Evolutionary conservation across 805 yeast genomes (phyloP), one percentile per base, ranked within the genome.

Genomic region (Kodamaea fukazawae): DNA sequence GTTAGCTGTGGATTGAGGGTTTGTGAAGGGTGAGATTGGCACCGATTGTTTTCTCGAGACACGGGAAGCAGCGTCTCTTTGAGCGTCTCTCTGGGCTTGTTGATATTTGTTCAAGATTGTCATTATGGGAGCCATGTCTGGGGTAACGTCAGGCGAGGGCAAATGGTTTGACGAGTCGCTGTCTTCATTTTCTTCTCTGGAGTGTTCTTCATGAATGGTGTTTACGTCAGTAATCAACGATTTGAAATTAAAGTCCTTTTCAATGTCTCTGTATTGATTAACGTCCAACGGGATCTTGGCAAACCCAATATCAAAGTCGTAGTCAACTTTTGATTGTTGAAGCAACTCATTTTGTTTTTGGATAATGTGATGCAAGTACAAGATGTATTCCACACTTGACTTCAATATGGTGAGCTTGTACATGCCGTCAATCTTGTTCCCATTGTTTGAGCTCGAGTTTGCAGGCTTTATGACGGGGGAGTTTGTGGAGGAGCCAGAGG

Each of bases 371-470:
- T 85, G 89, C 35, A 86, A 67, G 53, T 84, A 83, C 45, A 78
- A 70, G 46, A 86, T 81, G 54, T 86, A 86, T 53, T 84, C 90
- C 16, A 86, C 95, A 0, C 91, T 79, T n/a, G 86, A 81, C 57
- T 86, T 89, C 30, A 86, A 63, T 20, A 86, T 83, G 3, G 89
- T 86, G 45, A 86, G 71, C 61, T 86, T 86, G 63, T 86, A 87
- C 80, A 86, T 82, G 13, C 84, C 83, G 44, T 78, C 82, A 40
- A 69, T 67, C 41, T 68, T 69, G 46, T 53, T 60, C 4, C 67
- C 66, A 40, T 60, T 64, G 36, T 49, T 53, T 1, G 46, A 33
- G 27, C 29, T 23, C 13, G 42, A 36, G 26, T 41, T 43, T 15
- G 33, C 40, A 2, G 50, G 43, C 25, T 43, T 45, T 49, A 57